These are phyloP conservation scores for Ophiostoma fasciatum DNA, from an alignment of 2,329 filamentous ascomycete species.

Conservation along the genomic window DNA sequence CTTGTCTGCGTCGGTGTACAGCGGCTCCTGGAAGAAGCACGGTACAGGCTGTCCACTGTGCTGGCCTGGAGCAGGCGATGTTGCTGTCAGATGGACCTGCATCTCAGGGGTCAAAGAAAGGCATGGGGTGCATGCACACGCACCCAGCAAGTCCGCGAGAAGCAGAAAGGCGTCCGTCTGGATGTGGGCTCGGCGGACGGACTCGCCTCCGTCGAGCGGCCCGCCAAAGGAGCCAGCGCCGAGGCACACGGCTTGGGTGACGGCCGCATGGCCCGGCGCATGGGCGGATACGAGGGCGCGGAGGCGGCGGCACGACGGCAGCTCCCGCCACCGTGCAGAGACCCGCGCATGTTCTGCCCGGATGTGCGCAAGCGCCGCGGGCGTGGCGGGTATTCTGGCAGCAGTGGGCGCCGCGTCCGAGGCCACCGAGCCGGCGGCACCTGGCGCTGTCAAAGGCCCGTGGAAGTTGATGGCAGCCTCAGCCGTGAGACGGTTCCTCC, in stretches of 20 bases:
- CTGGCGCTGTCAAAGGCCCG: background rate
- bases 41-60: constrained; percentile 20
- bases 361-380: constrained; percentile 7
- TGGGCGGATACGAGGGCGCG: constrained; percentile 18
- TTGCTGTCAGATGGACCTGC: too few relatives aligned
- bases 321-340: constrained; percentile 12
- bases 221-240: constrained; percentile 43
- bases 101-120: too few relatives aligned
- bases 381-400: background rate
- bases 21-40: constrained; percentile 39
- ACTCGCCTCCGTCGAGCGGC: constrained; percentile 29
- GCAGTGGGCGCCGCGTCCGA: too few relatives aligned
- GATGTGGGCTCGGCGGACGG: constrained; percentile 29
- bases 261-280: constrained; percentile 9
- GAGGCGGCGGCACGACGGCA: constrained; percentile 19
- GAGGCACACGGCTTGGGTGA: constrained; percentile 34
- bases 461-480: constrained; percentile 1
- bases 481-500: background rate
- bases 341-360: constrained; percentile 14
- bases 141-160: constrained; percentile 30
- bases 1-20: constrained; percentile 32
- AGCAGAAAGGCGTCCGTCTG: constrained; percentile 38
- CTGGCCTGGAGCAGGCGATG: constrained; percentile 10
- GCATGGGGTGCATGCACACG: constrained; percentile 2
- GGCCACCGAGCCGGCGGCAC: background rate